Base-by-base conservation (phyloP, 2,329 filamentous ascomycete genomes). In the Aspergillus sp. region DNA sequence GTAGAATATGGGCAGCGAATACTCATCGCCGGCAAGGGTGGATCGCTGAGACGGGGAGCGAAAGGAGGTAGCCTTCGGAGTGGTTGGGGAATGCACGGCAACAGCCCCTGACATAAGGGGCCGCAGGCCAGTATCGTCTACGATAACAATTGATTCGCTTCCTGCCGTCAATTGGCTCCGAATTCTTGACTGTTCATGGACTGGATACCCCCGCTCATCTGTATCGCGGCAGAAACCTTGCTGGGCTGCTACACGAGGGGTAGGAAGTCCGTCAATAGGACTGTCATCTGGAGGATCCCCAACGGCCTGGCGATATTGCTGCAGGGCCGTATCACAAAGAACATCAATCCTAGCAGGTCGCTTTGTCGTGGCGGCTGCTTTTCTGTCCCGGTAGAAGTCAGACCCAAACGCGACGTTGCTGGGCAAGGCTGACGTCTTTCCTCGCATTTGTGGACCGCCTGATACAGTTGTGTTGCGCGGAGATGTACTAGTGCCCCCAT, bases 91-190 rank as follows among this genome's bases (percentile, higher is more conserved):
- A 33, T 47, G 36, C 16, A 55, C 55, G 8, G 49, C 47, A 13
- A 73, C 54, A 4, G 65, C 73, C 7, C 73, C 73, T 10, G 73
- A 68, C 66, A 73, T 75, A 4, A 67, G 49, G n/a, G 71, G 68
- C 35, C 70, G 62, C 8, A 70, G 60, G 7, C 73, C 73, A 30
- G 81, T 83, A 57, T 82, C 81, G 60, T 95, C 89, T 33, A 95
- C 84, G 64, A 96, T 95, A 50, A 96, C 81, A 59, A 96, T 95
- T 0, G 90, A 95, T 65, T 92, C 87, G 76, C 90, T 95, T n/a
- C 90, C 89, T 10, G 80, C 79, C 0, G 90, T 94, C 42, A 93
- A 82, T 51, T 77, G 76, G 57, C 81, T 84, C 48, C 66, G 59
- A 30, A 63, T 53, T 42, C 79, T 72, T 8, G 71, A 30, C n/a